Evolutionary conservation across 139 green algal species (phyloP), one percentile per base, ranked within the genome.

Genomic region (Picochlorum costavermella): DNA sequence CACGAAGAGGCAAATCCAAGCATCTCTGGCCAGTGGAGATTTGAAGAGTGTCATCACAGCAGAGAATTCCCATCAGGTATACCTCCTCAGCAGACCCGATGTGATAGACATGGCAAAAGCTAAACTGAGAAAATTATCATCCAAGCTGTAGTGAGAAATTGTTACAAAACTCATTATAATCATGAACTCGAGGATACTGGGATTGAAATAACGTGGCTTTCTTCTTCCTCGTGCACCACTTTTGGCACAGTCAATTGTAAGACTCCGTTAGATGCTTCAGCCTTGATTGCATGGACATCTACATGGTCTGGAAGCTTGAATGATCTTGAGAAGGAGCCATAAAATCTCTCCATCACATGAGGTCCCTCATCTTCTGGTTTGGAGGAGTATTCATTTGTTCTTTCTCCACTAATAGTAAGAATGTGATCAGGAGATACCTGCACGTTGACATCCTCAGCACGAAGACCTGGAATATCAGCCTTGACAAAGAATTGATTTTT

Each of bases 1-100:
- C 9, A 70, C 71, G 43, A 77, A 77, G 64, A 64, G 73, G 49
- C 71, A 77, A 60, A 62, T 77, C 17, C 66, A 68, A 26, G n/a
- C 46, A 13, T 46, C 46, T 8, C 26, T 64, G 1, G 71, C 69
- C 1, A 45, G 64, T 25, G 50, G 46, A 36, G 64, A 50, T 56
- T 44, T 77, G 26, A 50, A 58, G 0, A 50, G 65, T 8, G 57
- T 65, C 1, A 26, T 77, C 17, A 37, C 55, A 20, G 56, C 61
- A 2, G 61, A 70, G 29, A 75, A 71, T 56, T 59, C 43, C 4
- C 64, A 72, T 58, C 69, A 76, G 30, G 73, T 77, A 12, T 46
- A 72, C 31, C 50, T 77, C 16, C 58, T 77, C 5, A 77, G 68
- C 33, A 40, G 71, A n/a, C 40, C 60, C 4, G 30, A 50, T n/a